Percentiles rank a stretch among this genome's conserved stretches.
Conservation (phyloP, 768 basidiomycete species). For the Rhodotorula paludigena region DNA sequence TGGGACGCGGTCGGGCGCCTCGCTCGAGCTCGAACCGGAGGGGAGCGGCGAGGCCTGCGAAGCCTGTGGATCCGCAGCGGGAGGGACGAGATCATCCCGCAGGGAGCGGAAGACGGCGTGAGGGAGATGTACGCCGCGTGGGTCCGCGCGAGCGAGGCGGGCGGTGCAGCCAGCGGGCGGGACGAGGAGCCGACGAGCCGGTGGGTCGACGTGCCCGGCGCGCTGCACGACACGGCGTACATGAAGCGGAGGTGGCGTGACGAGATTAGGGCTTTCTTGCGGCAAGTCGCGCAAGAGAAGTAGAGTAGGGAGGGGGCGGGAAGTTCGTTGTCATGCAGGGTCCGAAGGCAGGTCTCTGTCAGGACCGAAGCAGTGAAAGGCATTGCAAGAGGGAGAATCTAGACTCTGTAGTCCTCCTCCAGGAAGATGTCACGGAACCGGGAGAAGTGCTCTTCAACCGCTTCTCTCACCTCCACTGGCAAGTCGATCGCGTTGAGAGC, state of each 20-base stretch:
- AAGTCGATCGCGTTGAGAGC: too few relatives aligned
- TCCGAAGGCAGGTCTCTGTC: too few relatives aligned
- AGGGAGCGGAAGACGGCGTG: conserved; percentile 39
- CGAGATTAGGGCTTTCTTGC: conserved; percentile 43
- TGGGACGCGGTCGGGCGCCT: conserved; percentile 53
- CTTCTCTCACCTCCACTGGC: too few relatives aligned
- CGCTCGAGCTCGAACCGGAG: conserved; percentile 22
- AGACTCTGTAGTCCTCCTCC: too few relatives aligned
- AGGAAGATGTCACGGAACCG: too few relatives aligned
- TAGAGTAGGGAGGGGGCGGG: too few relatives aligned
- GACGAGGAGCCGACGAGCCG: neutral
- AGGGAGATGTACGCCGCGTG: conserved; percentile 18
- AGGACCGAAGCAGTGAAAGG: too few relatives aligned
- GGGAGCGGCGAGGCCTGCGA: conserved; percentile 34
- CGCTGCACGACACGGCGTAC: conserved; percentile 52
- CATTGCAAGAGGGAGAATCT: too few relatives aligned
- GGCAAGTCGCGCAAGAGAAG: conserved; percentile 27
- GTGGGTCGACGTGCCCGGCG: conserved; percentile 46
- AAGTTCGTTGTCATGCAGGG: too few relatives aligned
- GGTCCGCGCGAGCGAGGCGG: neutral
- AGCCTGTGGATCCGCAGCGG: conserved; percentile 51
- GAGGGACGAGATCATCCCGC: conserved; percentile 54
- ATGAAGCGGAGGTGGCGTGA: conserved; percentile 39
- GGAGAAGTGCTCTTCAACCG: too few relatives aligned
- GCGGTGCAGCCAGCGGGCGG: neutral